Evolutionary conservation across 192 early-diverging fungal genomes (phyloP), one percentile per base, ranked within the genome.

Genomic region (Backusella tuberculispora): DNA sequence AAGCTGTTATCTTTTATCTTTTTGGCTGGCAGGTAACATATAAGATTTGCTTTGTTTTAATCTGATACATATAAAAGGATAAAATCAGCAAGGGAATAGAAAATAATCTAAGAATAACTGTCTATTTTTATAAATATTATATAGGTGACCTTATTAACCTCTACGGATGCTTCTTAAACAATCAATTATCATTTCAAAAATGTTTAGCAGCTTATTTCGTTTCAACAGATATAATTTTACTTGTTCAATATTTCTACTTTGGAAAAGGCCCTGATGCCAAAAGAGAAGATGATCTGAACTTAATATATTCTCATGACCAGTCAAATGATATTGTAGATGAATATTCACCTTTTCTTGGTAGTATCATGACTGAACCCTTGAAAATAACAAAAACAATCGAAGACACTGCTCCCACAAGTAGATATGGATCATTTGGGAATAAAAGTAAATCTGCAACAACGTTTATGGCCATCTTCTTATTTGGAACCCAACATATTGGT

Each of bases 131-230:
- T 26, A 60, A 60, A 24, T 26, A 6, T 56, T 56, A 45, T 37
- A 21, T 76, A 81, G 92, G 92, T 34, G 93, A 95, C 75, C 26
- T 90, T 63, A 82, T 85, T 71, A 93, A 91, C 75, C 75, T 93
- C 4, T 74, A 89, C 45, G 92, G 93, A 19, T 90, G 91, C 21
- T 63, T 93, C 21, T 73, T 91, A 26, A 90, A 91, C 44, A 69
- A 88, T 12, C 93, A 93, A 78, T 85, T 89, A 13, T 78, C 85
- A 12, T 95, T 95, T 63, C 93, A 95, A 44, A 71, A 37, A 19
- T 72, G 60, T 34, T 63, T 77, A 8, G 63, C 64, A 37, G 53
- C 50, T 19, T 77, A 77, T 37, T 77, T 77, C 37, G 71, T 72
- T 6, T 15, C 66, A 37, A 66, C 71, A 6, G 76, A 77, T 46